Conservation (phyloP, 108 stramenopile species). For the Fistulifera pelliculosa region DNA sequence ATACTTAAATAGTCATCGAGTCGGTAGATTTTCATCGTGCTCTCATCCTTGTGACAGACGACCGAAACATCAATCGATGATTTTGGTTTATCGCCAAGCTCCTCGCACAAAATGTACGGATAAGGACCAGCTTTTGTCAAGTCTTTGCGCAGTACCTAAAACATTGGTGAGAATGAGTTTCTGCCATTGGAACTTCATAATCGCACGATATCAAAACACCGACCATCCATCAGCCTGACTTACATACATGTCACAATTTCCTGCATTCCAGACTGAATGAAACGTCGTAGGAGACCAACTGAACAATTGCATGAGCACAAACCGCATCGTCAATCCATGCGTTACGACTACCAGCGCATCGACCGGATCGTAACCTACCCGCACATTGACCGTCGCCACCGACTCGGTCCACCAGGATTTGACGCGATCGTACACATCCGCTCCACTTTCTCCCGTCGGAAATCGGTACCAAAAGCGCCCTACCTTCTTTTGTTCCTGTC, state of each 20-base stretch:
- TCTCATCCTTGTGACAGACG: conserved; percentile 1
- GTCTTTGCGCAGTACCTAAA: conserved; percentile 17
- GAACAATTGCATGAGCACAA: conserved; percentile 31
- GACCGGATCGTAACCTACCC: conserved; percentile 20
- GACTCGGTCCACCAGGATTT: conserved; percentile 20
- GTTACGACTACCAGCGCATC: conserved; percentile 35
- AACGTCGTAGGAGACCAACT: conserved; percentile 15
- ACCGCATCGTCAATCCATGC: conserved; percentile 38
- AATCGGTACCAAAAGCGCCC: conserved; percentile 57
- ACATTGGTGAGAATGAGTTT: too few species aligned
- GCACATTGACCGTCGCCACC: conserved; percentile 30
- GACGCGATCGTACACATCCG: conserved; percentile 43
- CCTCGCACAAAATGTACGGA: conserved; percentile 25
- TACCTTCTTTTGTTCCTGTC: conserved; percentile 24
- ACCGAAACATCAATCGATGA: conserved; percentile 25
- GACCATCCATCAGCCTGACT: neutral
- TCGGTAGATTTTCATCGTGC: conserved; percentile 5
- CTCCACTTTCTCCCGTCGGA: conserved; percentile 38
- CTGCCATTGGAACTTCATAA: too few species aligned
- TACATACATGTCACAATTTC: conserved; percentile 27
- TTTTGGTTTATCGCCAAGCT: conserved; percentile 18
- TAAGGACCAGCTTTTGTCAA: conserved; percentile 21
- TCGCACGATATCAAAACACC: too few species aligned
- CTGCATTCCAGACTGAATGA: conserved; percentile 35
- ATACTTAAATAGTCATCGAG: conserved; percentile 27